Evolutionary conservation across 768 basidiomycete genomes (phyloP).

Genomic region (Brasilioporus rufonigricans): DNA sequence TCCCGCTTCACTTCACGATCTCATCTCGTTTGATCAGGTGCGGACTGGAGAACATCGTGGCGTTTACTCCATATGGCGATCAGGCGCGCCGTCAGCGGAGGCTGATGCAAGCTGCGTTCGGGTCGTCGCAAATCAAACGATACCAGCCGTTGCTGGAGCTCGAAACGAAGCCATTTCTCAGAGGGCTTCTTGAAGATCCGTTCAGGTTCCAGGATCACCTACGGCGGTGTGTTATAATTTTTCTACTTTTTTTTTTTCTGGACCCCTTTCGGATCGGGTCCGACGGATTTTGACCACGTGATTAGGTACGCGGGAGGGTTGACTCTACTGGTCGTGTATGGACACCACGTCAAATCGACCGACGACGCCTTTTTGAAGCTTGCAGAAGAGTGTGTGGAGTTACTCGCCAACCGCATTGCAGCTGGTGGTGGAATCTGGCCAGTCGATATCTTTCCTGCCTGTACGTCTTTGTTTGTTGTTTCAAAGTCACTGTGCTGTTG

Average conservation of each 20-base stretch:
- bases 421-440: constrained; percentile 45
- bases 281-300: constrained; percentile 11
- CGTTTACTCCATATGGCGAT: constrained; percentile 66
- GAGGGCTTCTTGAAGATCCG: constrained; percentile 46
- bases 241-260: neutral
- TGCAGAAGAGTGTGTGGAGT: constrained; percentile 40
- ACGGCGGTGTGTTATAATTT: constrained; percentile 28
- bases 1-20: neutral
- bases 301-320: constrained; percentile 48
- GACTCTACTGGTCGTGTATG: constrained; percentile 62
- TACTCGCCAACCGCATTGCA: constrained; percentile 44
- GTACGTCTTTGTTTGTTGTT: constrained; percentile 20
- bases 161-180: constrained; percentile 57
- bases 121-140: constrained; percentile 45
- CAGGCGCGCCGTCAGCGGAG: constrained; percentile 61
- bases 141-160: constrained; percentile 59
- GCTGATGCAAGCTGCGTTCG: constrained; percentile 65
- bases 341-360: constrained; percentile 44
- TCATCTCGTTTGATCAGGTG: constrained; percentile 31
- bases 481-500: neutral
- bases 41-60: constrained; percentile 70
- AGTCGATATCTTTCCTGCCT: constrained; percentile 37
- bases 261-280: neutral
- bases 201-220: constrained; percentile 35
- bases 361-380: constrained; percentile 42